phyloP scores from a whole-genome alignment of 257 asterid species.

The Cordia subcordata region DNA sequence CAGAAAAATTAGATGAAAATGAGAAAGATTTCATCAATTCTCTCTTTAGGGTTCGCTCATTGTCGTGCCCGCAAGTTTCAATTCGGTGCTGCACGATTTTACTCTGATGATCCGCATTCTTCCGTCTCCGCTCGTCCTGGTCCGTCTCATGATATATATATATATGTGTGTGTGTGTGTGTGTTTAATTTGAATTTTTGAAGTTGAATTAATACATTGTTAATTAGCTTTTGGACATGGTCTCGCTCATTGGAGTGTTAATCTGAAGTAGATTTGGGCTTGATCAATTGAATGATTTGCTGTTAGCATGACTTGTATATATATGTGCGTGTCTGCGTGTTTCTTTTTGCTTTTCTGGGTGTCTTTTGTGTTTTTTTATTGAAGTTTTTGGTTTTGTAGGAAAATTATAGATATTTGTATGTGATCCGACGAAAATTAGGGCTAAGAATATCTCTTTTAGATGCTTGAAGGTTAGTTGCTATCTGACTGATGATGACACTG shows the following conservation, averaged over 20 bases:
- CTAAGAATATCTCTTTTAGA: no score
- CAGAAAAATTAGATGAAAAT: conserved; percentile 13
- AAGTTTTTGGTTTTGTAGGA: no score
- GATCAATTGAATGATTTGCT: background rate
- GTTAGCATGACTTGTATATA: background rate
- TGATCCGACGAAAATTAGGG: no score
- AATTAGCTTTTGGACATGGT: background rate
- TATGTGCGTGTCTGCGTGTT: background rate
- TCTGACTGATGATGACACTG: no score
- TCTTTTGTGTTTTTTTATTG: no score
- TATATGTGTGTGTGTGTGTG: background rate
- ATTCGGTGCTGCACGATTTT: conserved; percentile 31
- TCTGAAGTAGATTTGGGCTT: background rate
- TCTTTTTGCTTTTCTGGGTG: no score
- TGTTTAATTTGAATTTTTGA: background rate
- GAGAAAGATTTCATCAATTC: conserved; percentile 38
- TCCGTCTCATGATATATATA: conserved; percentile 20
- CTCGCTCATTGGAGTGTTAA: background rate
- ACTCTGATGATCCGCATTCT: conserved; percentile 45
- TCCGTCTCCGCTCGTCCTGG: conserved; percentile 48
- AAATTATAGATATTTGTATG: no score
- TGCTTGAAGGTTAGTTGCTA: no score
- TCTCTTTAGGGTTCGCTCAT: conserved; percentile 27
- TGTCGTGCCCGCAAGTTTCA: conserved; percentile 20
- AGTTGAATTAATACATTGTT: background rate